Base-by-base conservation (phyloP, 2,329 filamentous ascomycete genomes). In the Aspergillus eucalypticola region DNA sequence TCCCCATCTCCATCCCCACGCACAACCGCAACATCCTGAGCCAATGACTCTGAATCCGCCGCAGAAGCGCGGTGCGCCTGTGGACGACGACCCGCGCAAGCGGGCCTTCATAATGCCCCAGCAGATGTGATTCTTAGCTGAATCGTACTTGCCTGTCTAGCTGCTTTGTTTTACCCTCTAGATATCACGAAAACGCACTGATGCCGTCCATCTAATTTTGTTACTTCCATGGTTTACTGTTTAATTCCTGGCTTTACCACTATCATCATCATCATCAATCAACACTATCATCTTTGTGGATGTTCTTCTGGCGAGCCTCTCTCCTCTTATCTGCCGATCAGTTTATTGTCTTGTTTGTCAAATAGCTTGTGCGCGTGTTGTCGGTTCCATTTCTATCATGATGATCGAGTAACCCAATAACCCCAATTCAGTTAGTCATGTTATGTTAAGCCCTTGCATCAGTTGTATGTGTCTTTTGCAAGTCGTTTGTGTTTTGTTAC, bases 61-160 rank as follows among this genome's bases (percentile, higher is more conserved):
- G 8, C 66, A 67, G 42, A 67, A 67, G 58, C 64, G 66, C 19
- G 55, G 60, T 2, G 44, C 59, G 3, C 53, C 62, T 21, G 52
- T 49, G 15, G 64, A 65, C 29, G 65, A 67, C 13, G 66, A 67
- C 29, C 66, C 66, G 2, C 64, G 66, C 27, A 67, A 67, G 42
- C 63, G 66, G 23, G 63, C 64, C 25, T 67, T 63, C 38, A 60
- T 67, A 10, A 64, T 67, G 59, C 63, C 61, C 11, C 65, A 65
- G 42, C 59, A 67, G 49, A 55, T 55, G 53, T 55, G 19, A 55
- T 35, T 42, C 21, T 49, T 29, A n/a, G 17, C 25, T 41, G 27
- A 23, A 50, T 25, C 42, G 38, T 51, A n/a, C 17, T n/a, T 21
- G 17, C 8, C 23, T 49, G 44, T 8, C 23, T 27, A 23, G 21